Evolutionary conservation across 768 basidiomycete genomes (phyloP), one percentile per base, ranked within the genome.

Genomic region (Macrolepiota albuminosa): DNA sequence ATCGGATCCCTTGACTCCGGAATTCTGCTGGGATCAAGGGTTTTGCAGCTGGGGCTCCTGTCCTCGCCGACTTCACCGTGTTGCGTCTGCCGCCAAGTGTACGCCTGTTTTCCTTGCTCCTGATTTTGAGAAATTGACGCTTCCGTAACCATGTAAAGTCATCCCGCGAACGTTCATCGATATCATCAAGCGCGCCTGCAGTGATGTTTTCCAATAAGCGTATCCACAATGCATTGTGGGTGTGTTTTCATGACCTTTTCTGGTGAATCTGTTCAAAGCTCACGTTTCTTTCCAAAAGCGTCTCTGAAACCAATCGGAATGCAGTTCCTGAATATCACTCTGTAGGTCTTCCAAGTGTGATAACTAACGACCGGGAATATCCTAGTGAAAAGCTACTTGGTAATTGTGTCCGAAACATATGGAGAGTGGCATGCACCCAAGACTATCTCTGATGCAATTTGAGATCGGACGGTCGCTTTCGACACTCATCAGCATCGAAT

Each of bases 141-240:
- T 37, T 21, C 26, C 26, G 18, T 50, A 52, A 29, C 24, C 45
- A 87, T 86, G 75, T 88, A 63, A 78, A 87, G 48, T 83, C 64
- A 85, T 87, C 62, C 86, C 86, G 1, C 80, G 82, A 33, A 81
- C 81, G 1, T 87, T 87, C 70, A 75, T 86, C 61, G 77, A 80
- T 64, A 75, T 84, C 48, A 86, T 87, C 67, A 78, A 82, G 70
- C 87, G 87, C 70, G 77, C 85, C 5, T 89, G 87, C 66, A 74
- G 78, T 3, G 75, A 77, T 58, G 75, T 75, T 0, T 78, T 77
- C 63, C 75, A 78, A 63, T 68, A 77, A 21, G 73, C 69, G 4
- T 79, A 81, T 71, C 86, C 86, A 40, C 84, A 88, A 74, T 89
- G 86, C 60, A 84, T 84, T 42, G 85, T 87, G 84, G 86, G 54